Evolutionary conservation across 352 stramenopile species (phyloP), one percentile per base, ranked within the genome.

Genomic region (Thalassiosira mediterranea): DNA sequence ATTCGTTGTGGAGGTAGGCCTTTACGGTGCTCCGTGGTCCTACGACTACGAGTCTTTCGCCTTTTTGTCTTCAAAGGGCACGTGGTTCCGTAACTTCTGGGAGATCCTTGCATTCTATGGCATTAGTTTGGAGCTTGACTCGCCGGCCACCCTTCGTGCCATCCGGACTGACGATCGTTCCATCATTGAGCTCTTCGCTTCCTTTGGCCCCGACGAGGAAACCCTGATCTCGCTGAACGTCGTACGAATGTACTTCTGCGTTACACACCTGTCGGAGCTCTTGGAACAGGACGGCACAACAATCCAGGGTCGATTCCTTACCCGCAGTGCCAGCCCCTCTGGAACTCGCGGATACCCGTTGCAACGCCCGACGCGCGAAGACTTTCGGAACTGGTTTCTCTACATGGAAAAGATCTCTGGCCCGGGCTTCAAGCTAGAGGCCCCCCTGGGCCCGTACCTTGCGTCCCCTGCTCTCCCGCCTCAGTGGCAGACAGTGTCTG

Each of bases 61-160:
- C 0, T n/a, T 34, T 15, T 25, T 59, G 0, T 29, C 29, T 1
- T 5, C 5, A n/a, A 2, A 2, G n/a, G n/a, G n/a, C 11, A 44
- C 23, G 15, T 68, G 44, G 44, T 69, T 52, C 7, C 31, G 51
- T 25, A 53, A 58, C 26, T 19, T 69, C 8, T 69, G 42, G 46
- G n/a, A 59, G 37, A 23, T 59, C 1, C 47, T 53, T 31, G 2
- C 4, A 7, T 13, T 34, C 10, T 54, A 34, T 13, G 47, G 34
- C 4, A 15, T 54, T 5, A 21, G 47, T 1, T 17, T 54, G 1
- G 47, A 54, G 1, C 0, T 54, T 4, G 47, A 54, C 7, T 8
- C 1, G 1, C 17, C 47, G 2, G 8, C 34, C 4, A 8, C 5
- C 2, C 34, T 54, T 4, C 15, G 34, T 19, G 10, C 15, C 5